phyloP scores from a whole-genome alignment of 345 rosid genomes.

The Lepidium aucheri region DNA sequence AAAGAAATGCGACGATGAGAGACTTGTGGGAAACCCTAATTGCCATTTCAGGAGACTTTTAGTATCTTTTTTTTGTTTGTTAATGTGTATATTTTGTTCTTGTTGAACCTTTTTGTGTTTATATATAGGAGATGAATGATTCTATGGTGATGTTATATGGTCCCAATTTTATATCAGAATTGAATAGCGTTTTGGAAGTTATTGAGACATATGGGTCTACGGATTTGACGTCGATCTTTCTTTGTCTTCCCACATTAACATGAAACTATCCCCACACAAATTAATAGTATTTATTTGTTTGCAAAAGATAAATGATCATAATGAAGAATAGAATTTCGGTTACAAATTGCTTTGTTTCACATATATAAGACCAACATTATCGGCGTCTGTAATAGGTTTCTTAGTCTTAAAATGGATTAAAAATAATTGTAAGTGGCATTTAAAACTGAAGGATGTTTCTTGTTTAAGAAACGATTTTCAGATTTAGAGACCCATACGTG shows the following conservation, averaged over 20 bases:
- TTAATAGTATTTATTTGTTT: conserved; percentile 9
- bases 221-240: conserved; percentile 20
- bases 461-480: too few relatives aligned
- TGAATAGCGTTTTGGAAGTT: conserved; percentile 28
- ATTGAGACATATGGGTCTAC: conserved; percentile 27
- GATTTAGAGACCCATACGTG: too few relatives aligned
- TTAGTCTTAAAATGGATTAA: too few relatives aligned
- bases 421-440: too few relatives aligned
- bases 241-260: conserved; percentile 24
- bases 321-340: neutral
- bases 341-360: conserved; percentile 1
- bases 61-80: neutral
- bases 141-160: conserved; percentile 20
- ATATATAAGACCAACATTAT: too few relatives aligned
- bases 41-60: conserved; percentile 21
- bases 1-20: conserved; percentile 18
- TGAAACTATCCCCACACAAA: conserved; percentile 14
- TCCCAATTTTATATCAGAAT: conserved; percentile 21
- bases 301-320: conserved; percentile 9
- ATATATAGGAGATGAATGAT: conserved; percentile 23
- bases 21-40: conserved; percentile 26
- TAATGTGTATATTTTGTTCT: neutral
- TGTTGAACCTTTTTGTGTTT: conserved; percentile 25
- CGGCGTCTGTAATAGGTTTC: too few relatives aligned
- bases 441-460: too few relatives aligned